Evolutionary conservation across 352 stramenopile genomes (phyloP), one percentile per base, ranked within the genome.

Genomic region (Blastocystis sp.): DNA sequence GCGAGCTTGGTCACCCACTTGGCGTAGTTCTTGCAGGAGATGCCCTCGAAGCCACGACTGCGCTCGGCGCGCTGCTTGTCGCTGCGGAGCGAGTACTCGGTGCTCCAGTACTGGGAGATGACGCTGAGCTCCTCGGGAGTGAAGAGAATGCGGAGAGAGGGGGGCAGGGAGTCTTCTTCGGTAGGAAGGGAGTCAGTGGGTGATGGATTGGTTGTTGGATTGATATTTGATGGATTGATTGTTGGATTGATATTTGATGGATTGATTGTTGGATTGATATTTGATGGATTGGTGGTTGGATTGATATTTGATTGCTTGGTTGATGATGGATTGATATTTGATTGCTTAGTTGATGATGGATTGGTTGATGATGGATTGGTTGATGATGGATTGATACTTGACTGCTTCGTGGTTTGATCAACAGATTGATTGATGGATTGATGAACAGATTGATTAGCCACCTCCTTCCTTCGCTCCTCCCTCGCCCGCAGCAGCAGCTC

Each of bases 21-120:
- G 7, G 46, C 67, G 38, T 78, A 78, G 21, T 32, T 61, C 38
- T 78, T 78, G 29, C 40, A 57, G 32, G 36, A 36, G 24, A 78
- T 18, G 6, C 42, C 42, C 8, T 78, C 67, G 38, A 78, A 78
- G 8, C 40, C 36, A 36, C 46, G 44, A 18, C 21, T 75, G 21
- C 44, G 57, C 7, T 67, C 24, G 38, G 2, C 36, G 29, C 42
- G 8, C 4, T 38, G 16, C 24, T 7, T 46, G 8, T 78, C 67
- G 11, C 27, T 59, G n/a, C 67, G 67, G 11, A 27, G 24, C n/a
- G 67, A 63, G n/a, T 78, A 78, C 40, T 78, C 67, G 18, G 67
- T 78, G 27, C 44, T 57, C 67, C 67, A 78, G 38, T 78, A 78
- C 40, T 78, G 67, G 6, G 34, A 56, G 38, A 78, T 78, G 36